Base-by-base conservation (phyloP, 78 protist species). In the Diacronema lutheri region DNA sequence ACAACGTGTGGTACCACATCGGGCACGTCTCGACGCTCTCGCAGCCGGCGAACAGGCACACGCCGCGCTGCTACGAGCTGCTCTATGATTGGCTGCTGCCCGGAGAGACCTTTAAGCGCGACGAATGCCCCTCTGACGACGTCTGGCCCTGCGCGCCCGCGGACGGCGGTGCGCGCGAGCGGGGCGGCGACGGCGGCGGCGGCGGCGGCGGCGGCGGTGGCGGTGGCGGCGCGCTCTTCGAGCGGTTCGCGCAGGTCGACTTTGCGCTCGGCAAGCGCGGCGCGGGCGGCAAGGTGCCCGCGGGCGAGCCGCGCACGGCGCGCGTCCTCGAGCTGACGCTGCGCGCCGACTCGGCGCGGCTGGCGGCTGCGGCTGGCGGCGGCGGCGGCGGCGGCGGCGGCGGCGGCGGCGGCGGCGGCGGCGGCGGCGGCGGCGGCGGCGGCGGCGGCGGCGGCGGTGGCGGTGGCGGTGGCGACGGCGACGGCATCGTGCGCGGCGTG, bases 81-180 rank as follows among this genome's bases (percentile, higher is more conserved):
- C 29, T 68, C 21, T 68, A 38, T 1, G 76, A 38, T 13, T 38
- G 76, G 76, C 50, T 68, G 5, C 26, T 68, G 35, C 76, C 76
- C 3, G 55, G 26, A 0, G 76, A 65, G 40, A 16, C 29, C 23
- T 68, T 68, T 55, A 38, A 68, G 9, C 62, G 62, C n/a, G 4
- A 64, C n/a, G 40, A 29, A 40, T 64, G 71, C 38, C 76, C 76
- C 0, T 16, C 37, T 16, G 76, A 68, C 76, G 76, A 68, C 46
- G 20, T 68, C 0, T 68, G 76, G 76, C 76, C 76, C n/a, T 68
- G 76, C 76, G 76, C 35, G 46, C 40, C 50, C 23, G 68, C 68
- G 33, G 33, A 61, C 35, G 26, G 4, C 33, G 9, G 13, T 10
- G 26, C 66, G 33, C 1, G 33, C 21, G 11, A 1, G 26, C 26